A percentile compares a stretch with the other conserved stretches of the same genome.
Evolutionary conservation across 2,329 filamentous ascomycete genomes (phyloP).

Genomic region (Fusarium aywerte): DNA sequence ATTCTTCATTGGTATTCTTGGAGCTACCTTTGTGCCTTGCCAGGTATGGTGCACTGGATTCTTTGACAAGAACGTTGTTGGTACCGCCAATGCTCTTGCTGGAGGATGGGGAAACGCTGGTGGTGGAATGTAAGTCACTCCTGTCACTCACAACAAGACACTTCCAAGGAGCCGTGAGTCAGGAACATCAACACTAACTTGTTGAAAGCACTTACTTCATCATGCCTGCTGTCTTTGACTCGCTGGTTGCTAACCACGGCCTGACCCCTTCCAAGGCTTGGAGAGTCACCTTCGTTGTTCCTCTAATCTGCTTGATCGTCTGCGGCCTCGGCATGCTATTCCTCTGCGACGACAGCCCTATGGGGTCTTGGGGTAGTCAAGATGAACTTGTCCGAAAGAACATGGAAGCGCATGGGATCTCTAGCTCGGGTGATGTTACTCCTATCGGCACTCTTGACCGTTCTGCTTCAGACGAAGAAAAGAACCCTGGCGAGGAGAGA

Average conservation of each 20-base stretch:
- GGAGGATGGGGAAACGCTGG: slow-evolving; percentile 89
- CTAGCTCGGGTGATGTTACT: slow-evolving; percentile 58
- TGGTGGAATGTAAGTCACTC: slow-evolving; percentile 70
- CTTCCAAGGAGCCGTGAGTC: not conserved
- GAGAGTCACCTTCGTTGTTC: slow-evolving; percentile 86
- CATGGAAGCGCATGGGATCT: slow-evolving; percentile 58
- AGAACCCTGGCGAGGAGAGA: slow-evolving; percentile 51
- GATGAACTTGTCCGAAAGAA: slow-evolving; percentile 66
- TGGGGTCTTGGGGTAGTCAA: slow-evolving; percentile 82
- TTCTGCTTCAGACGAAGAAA: slow-evolving; percentile 50
- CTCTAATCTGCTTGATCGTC: slow-evolving; percentile 77
- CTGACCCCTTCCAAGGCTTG: slow-evolving; percentile 77
- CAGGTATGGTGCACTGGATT: slow-evolving; percentile 94
- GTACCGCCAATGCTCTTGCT: slow-evolving; percentile 86
- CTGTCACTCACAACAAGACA: not conserved
- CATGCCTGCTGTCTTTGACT: slow-evolving; percentile 91
- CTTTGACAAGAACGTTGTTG: slow-evolving; percentile 92
- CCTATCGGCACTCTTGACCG: slow-evolving; percentile 59
- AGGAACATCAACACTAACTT: not conserved
- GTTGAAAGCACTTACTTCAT: slow-evolving; percentile 78
- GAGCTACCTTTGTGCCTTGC: slow-evolving; percentile 83
- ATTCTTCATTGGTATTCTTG: slow-evolving; percentile 85
- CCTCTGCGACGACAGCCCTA: slow-evolving; percentile 83
- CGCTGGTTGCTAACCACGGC: slow-evolving; percentile 69
- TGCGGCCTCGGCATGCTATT: slow-evolving; percentile 76